phyloP scores from a whole-genome alignment of 1,284 basidiomycete genomes.

The Thelephora terrestris region DNA sequence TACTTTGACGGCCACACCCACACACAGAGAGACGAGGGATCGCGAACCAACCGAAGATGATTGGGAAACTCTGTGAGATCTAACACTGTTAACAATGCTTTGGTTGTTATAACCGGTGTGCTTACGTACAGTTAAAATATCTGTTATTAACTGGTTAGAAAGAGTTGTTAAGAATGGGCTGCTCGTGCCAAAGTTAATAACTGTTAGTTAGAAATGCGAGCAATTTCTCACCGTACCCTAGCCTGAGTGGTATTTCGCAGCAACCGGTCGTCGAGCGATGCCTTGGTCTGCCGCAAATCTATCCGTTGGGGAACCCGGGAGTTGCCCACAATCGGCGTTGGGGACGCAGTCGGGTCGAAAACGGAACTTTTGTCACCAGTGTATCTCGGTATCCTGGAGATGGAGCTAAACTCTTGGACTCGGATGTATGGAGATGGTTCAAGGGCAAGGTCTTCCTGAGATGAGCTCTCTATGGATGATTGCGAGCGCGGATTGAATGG shows the following conservation, averaged over 20 bases:
- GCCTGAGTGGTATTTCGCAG: not conserved
- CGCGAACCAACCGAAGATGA: too few species aligned
- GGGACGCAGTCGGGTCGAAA: not conserved
- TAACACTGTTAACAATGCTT: too few species aligned
- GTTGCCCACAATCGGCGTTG: not conserved
- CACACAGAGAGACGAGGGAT: too few species aligned
- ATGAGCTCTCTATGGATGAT: not conserved
- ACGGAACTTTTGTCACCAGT: not conserved
- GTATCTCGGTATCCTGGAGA: not conserved
- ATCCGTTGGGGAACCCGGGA: not conserved
- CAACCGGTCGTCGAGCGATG: not conserved
- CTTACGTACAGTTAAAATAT: too few species aligned
- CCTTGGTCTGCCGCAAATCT: not conserved
- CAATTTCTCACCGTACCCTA: too few species aligned
- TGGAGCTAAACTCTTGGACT: not conserved
- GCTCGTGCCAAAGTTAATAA: too few species aligned
- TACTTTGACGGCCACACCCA: too few species aligned
- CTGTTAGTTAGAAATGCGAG: too few species aligned
- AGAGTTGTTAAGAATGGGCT: too few species aligned
- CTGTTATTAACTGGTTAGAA: too few species aligned
- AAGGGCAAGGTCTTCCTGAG: not conserved
- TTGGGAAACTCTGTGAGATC: too few species aligned
- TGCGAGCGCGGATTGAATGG: not conserved
- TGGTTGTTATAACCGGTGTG: too few species aligned
- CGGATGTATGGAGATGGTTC: not conserved